Evolutionary conservation across 805 yeast species (phyloP), one percentile per base, ranked within the genome.

Genomic region (Clavispora fructus): DNA sequence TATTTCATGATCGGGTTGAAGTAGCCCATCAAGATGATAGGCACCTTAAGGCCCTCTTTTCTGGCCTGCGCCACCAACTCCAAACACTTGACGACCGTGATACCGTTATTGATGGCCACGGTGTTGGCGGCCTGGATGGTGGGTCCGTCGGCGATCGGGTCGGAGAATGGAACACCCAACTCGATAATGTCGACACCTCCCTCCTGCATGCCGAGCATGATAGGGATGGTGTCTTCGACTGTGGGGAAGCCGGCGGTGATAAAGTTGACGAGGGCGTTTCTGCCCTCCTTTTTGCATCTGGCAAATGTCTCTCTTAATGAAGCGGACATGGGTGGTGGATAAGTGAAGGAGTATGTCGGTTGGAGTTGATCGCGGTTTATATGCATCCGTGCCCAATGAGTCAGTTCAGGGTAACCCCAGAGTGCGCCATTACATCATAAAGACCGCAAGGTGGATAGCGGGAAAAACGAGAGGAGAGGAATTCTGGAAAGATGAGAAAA

Each of bases 111-210:
- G 52, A 94, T 75, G 16, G 99, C 94, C n/a, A 70, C 73, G 17
- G 79, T 79, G 69, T 91, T 91, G 33, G 98, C 89, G 30, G 73
- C 82, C 71, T 94, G 99, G 59, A 94, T 94, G 14, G 96, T 88
- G 35, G 98, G 96, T 41, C 99, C 99, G 66, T 94, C 99, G 30
- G 98, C 99, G 64, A 94, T 90, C 33, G 99, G 99, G 64, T 94
- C 99, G 19, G 96, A 85, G 65, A 94, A 94, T 41, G 99, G 99
- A 63, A 94, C 71, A 51, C 99, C 99, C 40, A 94, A 71, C 69
- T 94, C 99, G 56, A 94, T 88, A 51, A 94, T 78, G 62, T 94
- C 98, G 33, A 87, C 95, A 47, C 99, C 99, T 54, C 96, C 97
- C 27, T 79, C 87, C 71, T 94, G 98, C 71, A 94, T 80, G 19